phyloP scores from a whole-genome alignment of 2,329 filamentous ascomycete species.

The Paecilomyces sp. region DNA sequence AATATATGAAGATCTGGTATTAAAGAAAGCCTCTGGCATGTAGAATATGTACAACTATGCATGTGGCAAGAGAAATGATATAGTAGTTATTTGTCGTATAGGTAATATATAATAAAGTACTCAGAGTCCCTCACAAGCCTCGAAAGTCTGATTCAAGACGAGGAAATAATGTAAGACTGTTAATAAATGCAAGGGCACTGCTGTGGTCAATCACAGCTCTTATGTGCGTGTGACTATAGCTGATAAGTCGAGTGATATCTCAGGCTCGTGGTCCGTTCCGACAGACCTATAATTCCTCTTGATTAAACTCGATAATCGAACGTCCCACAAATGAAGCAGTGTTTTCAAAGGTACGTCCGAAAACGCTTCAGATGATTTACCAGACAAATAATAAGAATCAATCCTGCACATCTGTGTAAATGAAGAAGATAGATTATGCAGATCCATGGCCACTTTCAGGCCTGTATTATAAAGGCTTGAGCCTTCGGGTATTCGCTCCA shows the following conservation, averaged over 20 bases:
- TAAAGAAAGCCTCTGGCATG: background rate
- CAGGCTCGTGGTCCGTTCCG: constrained; percentile 2
- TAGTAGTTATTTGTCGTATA: background rate
- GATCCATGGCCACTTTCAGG: constrained; percentile 5
- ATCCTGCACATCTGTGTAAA: constrained; percentile 3
- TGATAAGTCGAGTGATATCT: constrained; percentile 9
- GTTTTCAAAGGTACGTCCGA: constrained; percentile 1
- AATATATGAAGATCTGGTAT: background rate
- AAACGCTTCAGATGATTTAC: constrained; percentile 7
- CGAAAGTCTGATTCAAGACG: background rate
- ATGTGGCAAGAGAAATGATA: background rate
- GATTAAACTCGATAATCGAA: constrained; percentile 10
- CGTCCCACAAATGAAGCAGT: constrained; percentile 10
- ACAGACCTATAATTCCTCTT: constrained; percentile 10
- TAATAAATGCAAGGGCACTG: background rate
- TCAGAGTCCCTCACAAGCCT: background rate
- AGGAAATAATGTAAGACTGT: background rate
- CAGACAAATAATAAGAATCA: constrained; percentile 15
- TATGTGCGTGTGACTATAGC: background rate
- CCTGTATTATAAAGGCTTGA: constrained; percentile 15
- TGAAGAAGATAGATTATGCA: constrained; percentile 2
- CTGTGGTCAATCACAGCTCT: background rate
- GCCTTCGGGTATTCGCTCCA: constrained; percentile 20
- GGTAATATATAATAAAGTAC: background rate
- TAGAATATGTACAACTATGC: background rate